Evolutionary conservation across 768 basidiomycete genomes (phyloP), one percentile per base, ranked within the genome.

Genomic region (Pleurotus eryngii): DNA sequence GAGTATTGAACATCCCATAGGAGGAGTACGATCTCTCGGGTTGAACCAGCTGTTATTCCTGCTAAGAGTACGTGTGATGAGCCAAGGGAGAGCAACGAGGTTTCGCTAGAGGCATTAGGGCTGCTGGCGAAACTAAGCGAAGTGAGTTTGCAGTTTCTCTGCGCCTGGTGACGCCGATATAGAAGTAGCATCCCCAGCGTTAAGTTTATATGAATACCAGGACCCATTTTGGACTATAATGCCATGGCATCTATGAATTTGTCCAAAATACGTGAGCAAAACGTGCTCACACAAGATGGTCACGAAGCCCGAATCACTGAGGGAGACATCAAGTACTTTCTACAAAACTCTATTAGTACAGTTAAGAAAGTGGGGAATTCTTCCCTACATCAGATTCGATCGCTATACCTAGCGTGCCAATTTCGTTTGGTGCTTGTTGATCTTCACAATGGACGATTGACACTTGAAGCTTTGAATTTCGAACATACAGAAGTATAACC

Each of bases 1-100:
- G 82, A 81, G 60, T 85, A 89, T 58, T 83, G 83, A 18, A 89
- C 71, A 60, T 89, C 87, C 86, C 87, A 89, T 26, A 89, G 67
- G 15, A 85, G 80, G 26, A 89, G 67, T 14, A 73, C 71, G 51
- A 88, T 73, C 57, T 82, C 81, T 22, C 58, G 64, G 17, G 42
- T 24, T 14, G 42, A 42, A 5, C 72, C 61, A 2, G 67, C 63
- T 27, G 75, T 73, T 47, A 74, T 45, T 24, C 72, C 76, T 40
- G 80, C 80, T 8, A 89, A 75, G 43, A 89, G 75, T 46, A 83
- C 81, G 47, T 84, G 76, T 0, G 84, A 85, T 0, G 85, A 80
- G 1, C 78, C 77, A 14, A 87, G 66, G 2, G 86, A 76, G 3
- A 84, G 68, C 5, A 80, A 51, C 3, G 81, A 74, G 30, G 76